Evolutionary conservation across 2,329 filamentous ascomycete genomes (phyloP).

Genomic region (Helicocarpus griseus): DNA sequence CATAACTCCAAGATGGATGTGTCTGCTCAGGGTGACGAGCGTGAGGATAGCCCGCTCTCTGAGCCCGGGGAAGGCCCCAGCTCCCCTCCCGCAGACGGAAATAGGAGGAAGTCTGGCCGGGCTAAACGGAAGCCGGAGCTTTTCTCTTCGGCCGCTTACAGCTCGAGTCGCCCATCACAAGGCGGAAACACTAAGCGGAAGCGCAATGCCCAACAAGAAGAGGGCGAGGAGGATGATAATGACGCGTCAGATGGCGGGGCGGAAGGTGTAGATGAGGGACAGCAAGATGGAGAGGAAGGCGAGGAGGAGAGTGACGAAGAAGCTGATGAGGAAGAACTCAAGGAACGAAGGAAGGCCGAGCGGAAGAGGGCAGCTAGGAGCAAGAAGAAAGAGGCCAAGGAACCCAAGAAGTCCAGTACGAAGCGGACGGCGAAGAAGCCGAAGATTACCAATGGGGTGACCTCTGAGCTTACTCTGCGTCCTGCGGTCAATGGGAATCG

Average conservation of each 20-base stretch:
- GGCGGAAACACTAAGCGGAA: slow-evolving; percentile 38
- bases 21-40: slow-evolving; percentile 6
- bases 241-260: slow-evolving; percentile 21
- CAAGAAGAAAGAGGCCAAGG: slow-evolving; percentile 37
- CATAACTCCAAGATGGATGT: neutral
- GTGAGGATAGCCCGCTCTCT: slow-evolving; percentile 13
- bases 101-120: slow-evolving; percentile 37
- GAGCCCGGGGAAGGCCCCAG: slow-evolving; percentile 10
- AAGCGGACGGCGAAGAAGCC: slow-evolving; percentile 43
- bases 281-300: slow-evolving; percentile 24
- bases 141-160: slow-evolving; percentile 27
- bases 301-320: slow-evolving; percentile 26
- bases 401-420: slow-evolving; percentile 41
- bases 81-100: slow-evolving; percentile 19
- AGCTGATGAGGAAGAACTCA: slow-evolving; percentile 26
- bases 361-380: slow-evolving; percentile 27
- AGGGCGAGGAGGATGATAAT: slow-evolving; percentile 20
- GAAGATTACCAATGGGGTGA: slow-evolving; percentile 42
- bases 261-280: slow-evolving; percentile 29
- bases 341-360: slow-evolving; percentile 42
- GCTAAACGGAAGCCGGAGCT: slow-evolving; percentile 33
- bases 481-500: slow-evolving; percentile 38
- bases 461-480: slow-evolving; percentile 45
- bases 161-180: slow-evolving; percentile 2
- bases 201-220: slow-evolving; percentile 28